phyloP scores from a whole-genome alignment of 108 stramenopile genomes.

The Cyclotella kingstonii region DNA sequence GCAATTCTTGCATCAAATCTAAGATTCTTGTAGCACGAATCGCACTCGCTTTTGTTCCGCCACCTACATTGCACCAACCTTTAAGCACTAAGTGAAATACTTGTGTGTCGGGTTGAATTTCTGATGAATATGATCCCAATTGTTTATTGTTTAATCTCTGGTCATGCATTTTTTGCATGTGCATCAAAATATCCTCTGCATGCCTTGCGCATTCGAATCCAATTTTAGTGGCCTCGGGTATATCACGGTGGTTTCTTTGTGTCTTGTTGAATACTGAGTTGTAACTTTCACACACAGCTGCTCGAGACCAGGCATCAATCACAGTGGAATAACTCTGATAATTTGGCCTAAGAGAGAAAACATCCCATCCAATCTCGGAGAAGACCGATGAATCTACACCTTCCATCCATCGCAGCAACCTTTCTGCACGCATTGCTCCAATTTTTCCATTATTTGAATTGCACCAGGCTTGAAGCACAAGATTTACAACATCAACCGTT shows the following conservation, averaged over 20 bases:
- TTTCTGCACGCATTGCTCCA: slow-evolving; percentile 29
- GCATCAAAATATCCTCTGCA: slow-evolving; percentile 34
- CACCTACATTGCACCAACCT: slow-evolving; percentile 22
- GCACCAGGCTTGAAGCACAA: slow-evolving; percentile 28
- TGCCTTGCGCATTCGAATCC: slow-evolving; percentile 40
- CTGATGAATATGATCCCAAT: slow-evolving; percentile 12
- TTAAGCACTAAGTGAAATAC: slow-evolving; percentile 30
- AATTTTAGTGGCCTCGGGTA: slow-evolving; percentile 16
- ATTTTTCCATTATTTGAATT: slow-evolving; percentile 25
- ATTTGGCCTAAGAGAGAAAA: slow-evolving; percentile 22
- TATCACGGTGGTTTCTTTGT: not conserved
- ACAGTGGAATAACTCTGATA: slow-evolving; percentile 29
- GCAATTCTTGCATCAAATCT: slow-evolving; percentile 42
- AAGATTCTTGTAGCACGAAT: slow-evolving; percentile 33
- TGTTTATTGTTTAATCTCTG: not conserved
- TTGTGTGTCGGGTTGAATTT: slow-evolving; percentile 36
- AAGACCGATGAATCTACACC: slow-evolving; percentile 2
- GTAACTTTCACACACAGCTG: slow-evolving; percentile 23
- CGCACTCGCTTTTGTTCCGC: slow-evolving; percentile 35
- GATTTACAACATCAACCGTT: slow-evolving; percentile 26
- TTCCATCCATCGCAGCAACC: slow-evolving; percentile 38
- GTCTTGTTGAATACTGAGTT: not conserved
- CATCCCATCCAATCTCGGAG: not conserved
- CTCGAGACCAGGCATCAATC: slow-evolving; percentile 40
- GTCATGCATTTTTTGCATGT: slow-evolving; percentile 35